Evolutionary conservation across 1,139 yeast genomes (phyloP).

Genomic region (Kluyveromyces sp.): DNA sequence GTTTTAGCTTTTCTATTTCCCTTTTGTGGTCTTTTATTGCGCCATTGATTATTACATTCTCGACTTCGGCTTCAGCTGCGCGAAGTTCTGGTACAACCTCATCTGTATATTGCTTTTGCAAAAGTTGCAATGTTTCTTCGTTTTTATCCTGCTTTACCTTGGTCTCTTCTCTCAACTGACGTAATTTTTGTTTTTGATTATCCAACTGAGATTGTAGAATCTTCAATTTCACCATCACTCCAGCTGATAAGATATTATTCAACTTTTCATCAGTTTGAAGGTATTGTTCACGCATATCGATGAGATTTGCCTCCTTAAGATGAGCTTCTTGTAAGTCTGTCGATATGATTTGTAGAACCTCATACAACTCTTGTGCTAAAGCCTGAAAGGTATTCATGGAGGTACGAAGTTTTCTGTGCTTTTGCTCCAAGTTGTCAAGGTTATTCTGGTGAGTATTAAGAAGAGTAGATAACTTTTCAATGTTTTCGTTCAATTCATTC

Average conservation of each 20-base stretch:
- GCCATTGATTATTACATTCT: constrained; percentile 19
- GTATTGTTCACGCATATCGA: constrained; percentile 22
- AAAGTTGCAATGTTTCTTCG: constrained; percentile 13
- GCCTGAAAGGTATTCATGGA: constrained; percentile 51
- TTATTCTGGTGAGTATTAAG: constrained; percentile 38
- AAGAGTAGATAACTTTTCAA: constrained; percentile 47
- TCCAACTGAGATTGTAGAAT: constrained; percentile 23
- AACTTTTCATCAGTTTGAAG: constrained; percentile 18
- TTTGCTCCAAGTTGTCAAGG: constrained; percentile 39
- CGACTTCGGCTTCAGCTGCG: constrained; percentile 21
- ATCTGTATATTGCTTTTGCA: constrained; percentile 19
- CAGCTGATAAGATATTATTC: constrained; percentile 16
- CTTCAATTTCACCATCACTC: constrained; percentile 18
- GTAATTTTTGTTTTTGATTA: constrained; percentile 15
- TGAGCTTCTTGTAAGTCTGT: constrained; percentile 27
- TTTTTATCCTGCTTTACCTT: constrained; percentile 15
- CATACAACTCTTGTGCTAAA: constrained; percentile 25
- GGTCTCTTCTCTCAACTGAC: constrained; percentile 13
- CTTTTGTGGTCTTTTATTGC: constrained; percentile 19
- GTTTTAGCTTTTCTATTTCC: constrained; percentile 15
- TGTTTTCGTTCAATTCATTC: constrained; percentile 45
- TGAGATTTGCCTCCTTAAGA: constrained; percentile 18
- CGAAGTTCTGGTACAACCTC: constrained; percentile 21
- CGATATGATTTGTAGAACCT: constrained; percentile 22
- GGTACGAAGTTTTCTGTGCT: constrained; percentile 43